Percentiles rank a stretch among this genome's conserved stretches.
These are phyloP conservation scores for Rhizopogon vesiculosus DNA, from an alignment of 768 basidiomycete species.

Conservation along the genomic window DNA sequence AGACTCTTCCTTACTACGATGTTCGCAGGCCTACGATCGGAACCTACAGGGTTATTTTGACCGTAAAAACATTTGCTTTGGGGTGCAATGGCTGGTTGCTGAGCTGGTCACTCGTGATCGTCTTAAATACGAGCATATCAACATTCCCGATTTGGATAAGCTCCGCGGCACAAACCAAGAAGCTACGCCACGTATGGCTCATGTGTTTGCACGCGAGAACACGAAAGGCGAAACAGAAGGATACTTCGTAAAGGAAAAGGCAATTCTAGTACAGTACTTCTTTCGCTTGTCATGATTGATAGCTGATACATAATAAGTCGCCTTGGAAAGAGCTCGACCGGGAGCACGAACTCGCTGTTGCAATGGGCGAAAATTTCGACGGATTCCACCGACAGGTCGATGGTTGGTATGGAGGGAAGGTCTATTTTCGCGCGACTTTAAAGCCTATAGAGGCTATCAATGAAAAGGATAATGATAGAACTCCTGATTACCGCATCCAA, in stretches of 20 bases:
- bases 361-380: neutral
- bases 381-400: conserved; percentile 34
- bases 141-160: conserved; percentile 21
- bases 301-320: conserved; percentile 30
- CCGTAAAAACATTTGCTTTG: conserved; percentile 31
- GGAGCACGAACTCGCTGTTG: conserved; percentile 34
- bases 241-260: conserved; percentile 9
- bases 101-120: conserved; percentile 31
- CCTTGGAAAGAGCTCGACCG: conserved; percentile 62
- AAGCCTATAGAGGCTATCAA: conserved; percentile 11
- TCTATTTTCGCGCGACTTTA: conserved; percentile 46
- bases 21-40: conserved; percentile 7
- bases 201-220: conserved; percentile 6
- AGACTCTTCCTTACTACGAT: neutral
- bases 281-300: conserved; percentile 12
- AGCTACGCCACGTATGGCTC: conserved; percentile 22
- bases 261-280: conserved; percentile 8
- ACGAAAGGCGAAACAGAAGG: conserved; percentile 7
- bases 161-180: conserved; percentile 27
- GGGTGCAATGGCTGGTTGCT: conserved; percentile 52
- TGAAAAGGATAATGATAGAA: conserved; percentile 2
- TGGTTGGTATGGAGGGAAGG: conserved; percentile 59
- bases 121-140: conserved; percentile 27
- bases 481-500: conserved; percentile 28
- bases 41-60: conserved; percentile 18